phyloP scores from a whole-genome alignment of 2,329 filamentous ascomycete species.

The Fusarium sulawesiense region DNA sequence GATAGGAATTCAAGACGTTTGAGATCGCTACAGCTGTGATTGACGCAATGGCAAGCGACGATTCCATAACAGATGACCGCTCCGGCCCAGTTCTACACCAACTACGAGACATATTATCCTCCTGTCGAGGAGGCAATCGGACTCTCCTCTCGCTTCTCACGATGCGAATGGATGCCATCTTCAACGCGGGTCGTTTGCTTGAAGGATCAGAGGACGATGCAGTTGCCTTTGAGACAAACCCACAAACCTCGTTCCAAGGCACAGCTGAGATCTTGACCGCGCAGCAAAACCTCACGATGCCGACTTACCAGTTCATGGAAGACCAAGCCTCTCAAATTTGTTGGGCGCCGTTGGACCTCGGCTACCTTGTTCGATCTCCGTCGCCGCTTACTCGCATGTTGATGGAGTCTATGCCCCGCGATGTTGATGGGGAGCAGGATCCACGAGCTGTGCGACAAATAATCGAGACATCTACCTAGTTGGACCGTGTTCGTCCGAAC shows the following conservation, averaged over 20 bases:
- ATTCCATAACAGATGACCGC: constrained; percentile 36
- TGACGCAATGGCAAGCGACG: constrained; percentile 52
- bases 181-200: constrained; percentile 31
- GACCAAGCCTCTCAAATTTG: constrained; percentile 43
- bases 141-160: constrained; percentile 53
- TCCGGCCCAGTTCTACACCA: constrained; percentile 53
- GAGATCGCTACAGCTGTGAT: constrained; percentile 60
- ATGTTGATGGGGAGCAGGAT: constrained; percentile 31
- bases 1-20: constrained; percentile 58
- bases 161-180: constrained; percentile 43
- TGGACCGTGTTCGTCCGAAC: background rate
- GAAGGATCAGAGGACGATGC: constrained; percentile 16
- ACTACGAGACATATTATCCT: constrained; percentile 55
- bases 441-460: constrained; percentile 12
- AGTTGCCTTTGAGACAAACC: constrained; percentile 22
- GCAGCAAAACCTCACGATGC: constrained; percentile 37
- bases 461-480: constrained; percentile 7
- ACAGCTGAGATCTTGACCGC: constrained; percentile 31
- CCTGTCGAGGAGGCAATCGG: constrained; percentile 57
- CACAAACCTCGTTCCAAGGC: constrained; percentile 28
- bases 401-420: constrained; percentile 42
- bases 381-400: constrained; percentile 46
- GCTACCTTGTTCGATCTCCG: constrained; percentile 43
- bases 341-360: constrained; percentile 43
- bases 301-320: constrained; percentile 46